Evolutionary conservation across 345 rosid genomes (phyloP), one percentile per base, ranked within the genome.

Genomic region (Trapa incisa): DNA sequence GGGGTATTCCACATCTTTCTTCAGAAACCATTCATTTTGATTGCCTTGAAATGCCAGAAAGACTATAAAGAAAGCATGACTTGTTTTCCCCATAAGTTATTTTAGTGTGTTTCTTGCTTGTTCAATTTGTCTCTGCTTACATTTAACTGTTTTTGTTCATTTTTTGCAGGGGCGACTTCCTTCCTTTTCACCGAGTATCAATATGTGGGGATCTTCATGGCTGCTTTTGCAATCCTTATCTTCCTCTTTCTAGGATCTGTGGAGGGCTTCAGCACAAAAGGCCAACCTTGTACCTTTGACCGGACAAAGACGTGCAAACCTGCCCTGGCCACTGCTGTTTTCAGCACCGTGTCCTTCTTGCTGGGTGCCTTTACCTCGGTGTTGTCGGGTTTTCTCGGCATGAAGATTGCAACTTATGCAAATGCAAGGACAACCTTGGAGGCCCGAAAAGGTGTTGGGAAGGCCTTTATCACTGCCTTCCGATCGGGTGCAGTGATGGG

Each of bases 361-460:
- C 91, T 89, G 10, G 96, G 96, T 45, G 94, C 81, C n/a, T 37
- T 86, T 54, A 89, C 96, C 39, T 87, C 97, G 36, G 80, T 90
- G 53, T 74, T 89, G 50, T 89, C 96, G 73, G 96, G 96, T 61
- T 89, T 90, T 76, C 95, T 87, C 70, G 97, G 97, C n/a, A 90
- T 90, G 94, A 90, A 90, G 81, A 90, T 90, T 74, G 94, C 97
- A 33, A 87, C 96, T 8, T 90, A 82, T 70, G 97, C 97, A 14
- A 90, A 90, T 73, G 94, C 97, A 39, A 87, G 94, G 73, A 90
- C 97, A 69, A 90, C 97, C 48, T 78, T 90, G 68, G 95, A 90
- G 74, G 94, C 96, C 32, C 85, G 96, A 47, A 90, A 90, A 75
- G 90, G 96, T 54, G 94, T 90, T 35, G 94, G 96, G 39, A 87